These are phyloP conservation scores for Ophiostoma piceae DNA, from an alignment of 2,329 filamentous ascomycete species.

Conservation along the genomic window DNA sequence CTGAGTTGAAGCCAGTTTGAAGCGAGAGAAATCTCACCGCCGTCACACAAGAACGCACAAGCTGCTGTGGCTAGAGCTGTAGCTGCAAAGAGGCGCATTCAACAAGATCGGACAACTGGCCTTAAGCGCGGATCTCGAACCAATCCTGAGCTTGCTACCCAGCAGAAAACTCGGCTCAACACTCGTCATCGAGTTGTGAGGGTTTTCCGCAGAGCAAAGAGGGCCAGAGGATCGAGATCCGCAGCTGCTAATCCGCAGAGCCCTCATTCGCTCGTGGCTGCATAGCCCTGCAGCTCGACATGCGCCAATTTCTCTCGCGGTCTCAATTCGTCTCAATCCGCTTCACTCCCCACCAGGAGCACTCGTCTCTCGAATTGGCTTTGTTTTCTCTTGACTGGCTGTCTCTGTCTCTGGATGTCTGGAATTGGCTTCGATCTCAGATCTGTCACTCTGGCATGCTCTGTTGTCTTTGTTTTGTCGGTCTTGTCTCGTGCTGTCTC, in stretches of 20 bases:
- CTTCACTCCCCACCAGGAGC: not conserved
- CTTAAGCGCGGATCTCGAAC: not conserved
- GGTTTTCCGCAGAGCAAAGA: not conserved
- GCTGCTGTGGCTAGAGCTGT: not conserved
- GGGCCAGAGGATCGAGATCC: conserved; percentile 9
- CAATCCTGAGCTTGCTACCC: not conserved
- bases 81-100: not conserved
- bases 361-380: not conserved
- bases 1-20: not conserved
- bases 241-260: conserved; percentile 12
- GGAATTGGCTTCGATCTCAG: not conserved
- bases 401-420: not conserved
- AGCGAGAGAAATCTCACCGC: not conserved
- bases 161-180: not conserved
- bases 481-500: too few species aligned
- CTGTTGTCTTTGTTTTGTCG: not conserved
- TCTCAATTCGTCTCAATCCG: too few species aligned
- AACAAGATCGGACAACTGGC: not conserved
- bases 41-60: not conserved
- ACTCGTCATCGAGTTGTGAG: not conserved
- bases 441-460: not conserved
- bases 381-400: not conserved
- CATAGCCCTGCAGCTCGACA: not conserved
- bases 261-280: conserved; percentile 1
- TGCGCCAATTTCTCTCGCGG: not conserved